These are phyloP conservation scores for Rhytidhysteron rufulum DNA, from an alignment of 2,329 filamentous ascomycete species.

Conservation along the genomic window DNA sequence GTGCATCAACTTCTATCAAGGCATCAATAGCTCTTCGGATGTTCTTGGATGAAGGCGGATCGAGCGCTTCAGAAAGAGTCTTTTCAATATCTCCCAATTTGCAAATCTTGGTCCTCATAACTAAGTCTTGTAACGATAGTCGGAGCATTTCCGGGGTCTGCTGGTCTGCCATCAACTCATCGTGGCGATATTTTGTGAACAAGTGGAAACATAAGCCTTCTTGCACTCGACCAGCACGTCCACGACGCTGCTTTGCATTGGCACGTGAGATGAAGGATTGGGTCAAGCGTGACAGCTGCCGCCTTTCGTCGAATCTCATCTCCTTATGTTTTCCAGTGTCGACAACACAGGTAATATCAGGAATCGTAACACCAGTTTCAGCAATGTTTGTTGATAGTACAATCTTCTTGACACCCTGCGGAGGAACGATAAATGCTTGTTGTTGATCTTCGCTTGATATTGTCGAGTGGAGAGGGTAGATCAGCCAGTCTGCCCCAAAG, in stretches of 20 bases:
- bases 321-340: conserved; percentile 96
- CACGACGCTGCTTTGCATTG: conserved; percentile 91
- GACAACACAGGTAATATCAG: conserved; percentile 94
- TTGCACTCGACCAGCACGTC: conserved; percentile 91
- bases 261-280: conserved; percentile 94
- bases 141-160: conserved; percentile 96
- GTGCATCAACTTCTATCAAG: conserved; percentile 84
- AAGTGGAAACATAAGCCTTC: conserved; percentile 93
- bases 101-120: conserved; percentile 96
- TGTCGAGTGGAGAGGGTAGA: conserved; percentile 88
- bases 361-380: conserved; percentile 97
- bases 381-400: conserved; percentile 97
- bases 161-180: conserved; percentile 78
- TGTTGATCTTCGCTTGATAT: conserved; percentile 97
- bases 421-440: conserved; percentile 82
- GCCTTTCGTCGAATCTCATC: conserved; percentile 92
- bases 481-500: conserved; percentile 74
- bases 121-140: conserved; percentile 87
- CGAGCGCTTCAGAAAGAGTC: conserved; percentile 80
- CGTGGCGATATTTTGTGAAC: conserved; percentile 86
- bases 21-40: conserved; percentile 90
- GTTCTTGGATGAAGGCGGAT: conserved; percentile 87
- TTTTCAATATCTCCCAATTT: conserved; percentile 91
- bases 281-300: conserved; percentile 84
- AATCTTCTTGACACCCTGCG: conserved; percentile 80